Conservation (phyloP, 768 basidiomycete genomes). For the Sarcodon aspratus region DNA sequence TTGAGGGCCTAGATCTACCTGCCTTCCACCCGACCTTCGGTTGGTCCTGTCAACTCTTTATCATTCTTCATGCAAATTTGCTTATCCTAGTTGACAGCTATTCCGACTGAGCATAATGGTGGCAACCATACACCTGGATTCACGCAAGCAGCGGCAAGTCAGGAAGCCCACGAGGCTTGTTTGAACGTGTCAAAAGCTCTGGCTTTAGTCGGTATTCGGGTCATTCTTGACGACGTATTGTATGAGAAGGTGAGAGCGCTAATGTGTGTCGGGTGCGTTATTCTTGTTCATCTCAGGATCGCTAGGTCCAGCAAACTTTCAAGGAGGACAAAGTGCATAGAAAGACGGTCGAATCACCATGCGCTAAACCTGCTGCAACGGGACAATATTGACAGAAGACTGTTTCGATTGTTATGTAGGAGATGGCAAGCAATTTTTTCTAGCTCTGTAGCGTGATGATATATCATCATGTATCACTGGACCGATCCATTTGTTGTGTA, state of each 20-base stretch:
- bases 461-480: too few relatives aligned
- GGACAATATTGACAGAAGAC: too few relatives aligned
- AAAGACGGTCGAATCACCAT: neutral
- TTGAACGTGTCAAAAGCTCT: conserved; percentile 61
- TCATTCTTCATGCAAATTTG: neutral
- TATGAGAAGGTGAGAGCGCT: conserved; percentile 32
- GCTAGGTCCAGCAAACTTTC: neutral
- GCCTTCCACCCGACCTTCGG: conserved; percentile 68
- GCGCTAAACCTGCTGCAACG: too few relatives aligned
- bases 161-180: conserved; percentile 52
- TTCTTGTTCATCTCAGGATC: neutral
- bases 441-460: too few relatives aligned
- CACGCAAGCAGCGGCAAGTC: conserved; percentile 48
- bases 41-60: conserved; percentile 6
- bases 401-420: too few relatives aligned
- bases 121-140: conserved; percentile 74
- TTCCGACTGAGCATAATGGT: conserved; percentile 59
- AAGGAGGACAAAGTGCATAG: neutral
- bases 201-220: conserved; percentile 57
- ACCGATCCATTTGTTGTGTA: too few relatives aligned
- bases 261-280: neutral
- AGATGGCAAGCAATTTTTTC: too few relatives aligned
- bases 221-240: conserved; percentile 55
- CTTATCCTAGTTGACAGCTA: conserved; percentile 31
- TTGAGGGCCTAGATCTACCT: conserved; percentile 35